These are phyloP conservation scores for Pseudomicrostroma phylloplanum DNA, from an alignment of 1,284 basidiomycete genomes.

Conservation along the genomic window DNA sequence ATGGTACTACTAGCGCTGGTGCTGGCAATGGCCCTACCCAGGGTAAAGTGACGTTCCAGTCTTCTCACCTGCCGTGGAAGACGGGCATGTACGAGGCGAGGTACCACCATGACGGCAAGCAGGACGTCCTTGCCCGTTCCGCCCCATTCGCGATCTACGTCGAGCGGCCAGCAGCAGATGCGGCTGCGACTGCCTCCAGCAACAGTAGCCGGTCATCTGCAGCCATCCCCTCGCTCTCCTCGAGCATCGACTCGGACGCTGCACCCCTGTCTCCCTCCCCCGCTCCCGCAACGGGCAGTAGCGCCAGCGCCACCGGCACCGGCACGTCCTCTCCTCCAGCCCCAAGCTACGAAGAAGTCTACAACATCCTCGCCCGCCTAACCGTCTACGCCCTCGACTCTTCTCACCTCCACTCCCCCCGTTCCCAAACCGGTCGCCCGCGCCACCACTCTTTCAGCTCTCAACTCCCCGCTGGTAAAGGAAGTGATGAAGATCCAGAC, in stretches of 20 bases:
- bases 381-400: slow-evolving; percentile 80
- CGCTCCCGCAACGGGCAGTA: no score
- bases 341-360: slow-evolving; percentile 50
- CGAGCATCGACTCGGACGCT: no score
- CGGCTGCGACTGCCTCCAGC: background rate
- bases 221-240: no score
- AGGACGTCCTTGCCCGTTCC: slow-evolving; percentile 83
- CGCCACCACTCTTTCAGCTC: background rate
- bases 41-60: slow-evolving; percentile 49
- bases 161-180: slow-evolving; percentile 11
- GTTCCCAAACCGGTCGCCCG: slow-evolving; percentile 52
- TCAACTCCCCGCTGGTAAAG: slow-evolving; percentile 1
- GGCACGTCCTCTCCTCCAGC: background rate
- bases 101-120: slow-evolving; percentile 62
- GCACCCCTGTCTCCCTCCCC: background rate
- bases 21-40: background rate
- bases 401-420: slow-evolving; percentile 72
- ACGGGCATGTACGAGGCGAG: slow-evolving; percentile 77
- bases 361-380: slow-evolving; percentile 60
- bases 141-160: slow-evolving; percentile 75
- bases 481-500: slow-evolving; percentile 61
- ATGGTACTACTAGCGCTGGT: background rate
- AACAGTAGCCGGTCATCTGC: background rate
- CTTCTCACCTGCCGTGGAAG: slow-evolving; percentile 66
- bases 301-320: no score